phyloP scores from a whole-genome alignment of 306 rosid genomes.

The Datisca glomerata region DNA sequence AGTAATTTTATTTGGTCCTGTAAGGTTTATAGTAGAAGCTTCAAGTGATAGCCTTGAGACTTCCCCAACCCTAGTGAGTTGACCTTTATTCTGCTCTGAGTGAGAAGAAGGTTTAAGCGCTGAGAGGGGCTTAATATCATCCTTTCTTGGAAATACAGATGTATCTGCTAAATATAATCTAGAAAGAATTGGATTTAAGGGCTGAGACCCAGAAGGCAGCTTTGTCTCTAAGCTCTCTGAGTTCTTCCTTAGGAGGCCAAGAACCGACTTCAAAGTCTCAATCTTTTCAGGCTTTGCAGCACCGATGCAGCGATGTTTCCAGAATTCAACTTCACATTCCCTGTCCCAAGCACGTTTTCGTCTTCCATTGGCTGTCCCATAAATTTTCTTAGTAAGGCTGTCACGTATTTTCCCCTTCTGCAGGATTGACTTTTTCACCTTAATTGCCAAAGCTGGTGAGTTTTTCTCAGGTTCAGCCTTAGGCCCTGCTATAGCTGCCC shows the following conservation, averaged over 20 bases:
- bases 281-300: conserved; percentile 78
- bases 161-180: conserved; percentile 91
- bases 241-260: conserved; percentile 56
- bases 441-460: conserved; percentile 47
- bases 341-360: conserved; percentile 96
- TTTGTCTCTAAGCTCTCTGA: conserved; percentile 33
- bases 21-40: conserved; percentile 18
- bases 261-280: conserved; percentile 88
- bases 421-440: conserved; percentile 63
- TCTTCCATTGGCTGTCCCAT: conserved; percentile 62
- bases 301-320: conserved; percentile 86
- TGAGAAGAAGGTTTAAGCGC: conserved; percentile 36
- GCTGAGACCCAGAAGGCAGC: conserved; percentile 39
- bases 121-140: conserved; percentile 69
- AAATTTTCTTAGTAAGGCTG: conserved; percentile 80
- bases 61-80: conserved; percentile 23
- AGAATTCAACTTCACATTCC: conserved; percentile 92
- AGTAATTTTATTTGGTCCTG: conserved; percentile 27
- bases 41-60: conserved; percentile 23
- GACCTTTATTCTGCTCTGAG: conserved; percentile 40
- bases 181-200: conserved; percentile 72
- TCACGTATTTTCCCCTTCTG: conserved; percentile 89
- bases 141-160: conserved; percentile 83
- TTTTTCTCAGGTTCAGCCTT: conserved; percentile 57
- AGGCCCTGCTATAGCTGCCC: conserved; percentile 74